phyloP scores from a whole-genome alignment of 768 basidiomycete species.

The Boletus reticuloceps region DNA sequence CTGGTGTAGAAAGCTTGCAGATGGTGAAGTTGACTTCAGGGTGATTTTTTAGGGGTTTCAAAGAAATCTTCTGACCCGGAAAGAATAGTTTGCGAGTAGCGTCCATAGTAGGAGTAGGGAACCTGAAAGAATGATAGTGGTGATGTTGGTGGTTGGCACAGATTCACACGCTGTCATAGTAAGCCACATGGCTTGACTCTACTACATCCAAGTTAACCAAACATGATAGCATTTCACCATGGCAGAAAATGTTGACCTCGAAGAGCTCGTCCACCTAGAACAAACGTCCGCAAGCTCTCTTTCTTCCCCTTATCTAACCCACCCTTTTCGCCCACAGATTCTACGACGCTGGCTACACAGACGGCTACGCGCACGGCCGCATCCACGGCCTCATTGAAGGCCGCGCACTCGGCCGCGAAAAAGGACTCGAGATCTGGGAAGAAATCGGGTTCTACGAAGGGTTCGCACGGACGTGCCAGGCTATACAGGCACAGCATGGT shows the following conservation, averaged over 20 bases:
- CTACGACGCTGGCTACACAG: slow-evolving; percentile 72
- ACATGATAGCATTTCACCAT: neutral
- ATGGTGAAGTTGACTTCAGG: no score
- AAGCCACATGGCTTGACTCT: no score
- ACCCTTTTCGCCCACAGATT: slow-evolving; percentile 47
- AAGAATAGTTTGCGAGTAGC: no score
- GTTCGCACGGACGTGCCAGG: slow-evolving; percentile 70
- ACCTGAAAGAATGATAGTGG: no score
- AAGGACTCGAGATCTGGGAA: slow-evolving; percentile 96
- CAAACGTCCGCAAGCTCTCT: slow-evolving; percentile 45
- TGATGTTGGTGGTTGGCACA: no score
- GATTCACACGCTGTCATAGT: no score
- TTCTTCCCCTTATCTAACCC: neutral
- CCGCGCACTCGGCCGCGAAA: slow-evolving; percentile 80
- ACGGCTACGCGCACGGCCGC: slow-evolving; percentile 81
- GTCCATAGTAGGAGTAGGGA: no score
- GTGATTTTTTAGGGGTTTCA: no score
- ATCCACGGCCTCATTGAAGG: slow-evolving; percentile 93
- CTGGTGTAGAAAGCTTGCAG: no score
- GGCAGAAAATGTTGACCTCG: slow-evolving; percentile 48
- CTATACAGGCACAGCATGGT: slow-evolving; percentile 34
- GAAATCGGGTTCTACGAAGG: slow-evolving; percentile 94
- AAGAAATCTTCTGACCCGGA: no score
- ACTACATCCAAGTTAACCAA: no score
- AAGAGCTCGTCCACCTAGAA: slow-evolving; percentile 59